Conservation (phyloP, 2,329 filamentous ascomycete genomes). For the Fusarium torulosum region DNA sequence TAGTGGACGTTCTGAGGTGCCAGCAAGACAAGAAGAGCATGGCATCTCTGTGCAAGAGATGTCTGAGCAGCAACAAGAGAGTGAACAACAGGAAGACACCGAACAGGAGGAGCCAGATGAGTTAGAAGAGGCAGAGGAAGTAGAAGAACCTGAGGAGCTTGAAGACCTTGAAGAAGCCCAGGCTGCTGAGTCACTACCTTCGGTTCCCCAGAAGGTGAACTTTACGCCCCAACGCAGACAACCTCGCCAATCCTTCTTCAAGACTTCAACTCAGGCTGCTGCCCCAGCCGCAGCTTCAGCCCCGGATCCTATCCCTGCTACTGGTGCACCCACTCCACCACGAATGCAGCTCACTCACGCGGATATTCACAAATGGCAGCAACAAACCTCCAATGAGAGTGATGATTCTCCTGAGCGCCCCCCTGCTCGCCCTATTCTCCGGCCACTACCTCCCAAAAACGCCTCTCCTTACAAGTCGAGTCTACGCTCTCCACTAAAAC, state of each 20-base stretch:
- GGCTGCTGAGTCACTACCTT: slow-evolving; percentile 44
- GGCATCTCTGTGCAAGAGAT: slow-evolving; percentile 6
- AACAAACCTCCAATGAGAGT: slow-evolving; percentile 55
- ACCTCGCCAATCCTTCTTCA: slow-evolving; percentile 56
- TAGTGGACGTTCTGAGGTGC: slow-evolving; percentile 9
- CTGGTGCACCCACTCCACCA: slow-evolving; percentile 51
- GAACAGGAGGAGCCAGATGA: slow-evolving; percentile 47
- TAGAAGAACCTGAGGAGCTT: slow-evolving; percentile 47
- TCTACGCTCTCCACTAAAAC: slow-evolving; percentile 68
- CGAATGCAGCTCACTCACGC: slow-evolving; percentile 58
- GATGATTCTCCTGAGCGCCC: slow-evolving; percentile 53
- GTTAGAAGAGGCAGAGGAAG: slow-evolving; percentile 52
- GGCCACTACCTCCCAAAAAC: slow-evolving; percentile 63
- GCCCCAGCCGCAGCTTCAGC: not conserved
- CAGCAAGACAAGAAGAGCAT: slow-evolving; percentile 17
- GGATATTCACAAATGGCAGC: slow-evolving; percentile 59
- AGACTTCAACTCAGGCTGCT: slow-evolving; percentile 44
- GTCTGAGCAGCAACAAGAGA: slow-evolving; percentile 14
- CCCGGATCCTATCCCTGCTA: slow-evolving; percentile 40
- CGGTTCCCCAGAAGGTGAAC: slow-evolving; percentile 62
- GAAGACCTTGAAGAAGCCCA: slow-evolving; percentile 51
- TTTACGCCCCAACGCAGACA: slow-evolving; percentile 61
- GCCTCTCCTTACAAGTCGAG: slow-evolving; percentile 69
- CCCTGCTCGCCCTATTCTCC: slow-evolving; percentile 57
- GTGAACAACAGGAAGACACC: slow-evolving; percentile 1